Evolutionary conservation across 2,329 filamentous ascomycete genomes (phyloP), one percentile per base, ranked within the genome.

Genomic region (Endoconidiophora laricicola): DNA sequence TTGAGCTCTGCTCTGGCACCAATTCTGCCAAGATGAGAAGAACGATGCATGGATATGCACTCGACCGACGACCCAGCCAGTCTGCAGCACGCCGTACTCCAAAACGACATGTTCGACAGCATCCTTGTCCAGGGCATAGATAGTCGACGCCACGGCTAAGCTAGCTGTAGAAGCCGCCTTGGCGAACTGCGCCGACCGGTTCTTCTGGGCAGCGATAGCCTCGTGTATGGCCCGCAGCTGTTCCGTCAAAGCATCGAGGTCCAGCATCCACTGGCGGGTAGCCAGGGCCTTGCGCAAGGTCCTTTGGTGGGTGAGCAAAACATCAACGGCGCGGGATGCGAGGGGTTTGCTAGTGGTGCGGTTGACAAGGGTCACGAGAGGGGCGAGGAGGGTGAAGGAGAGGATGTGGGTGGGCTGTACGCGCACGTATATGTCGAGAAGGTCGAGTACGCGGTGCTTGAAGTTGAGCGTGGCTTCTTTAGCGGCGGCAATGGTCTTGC

Each of bases 381-480:
- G 87, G 6, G 88, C 62, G 4, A 95, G 67, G 6, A 91, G 65
- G 37, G 78, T 70, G 41, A 91, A 75, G 0, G 79, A 76, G 1
- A 88, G 67, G 1, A 74, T 65, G 57, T 79, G 83, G 20, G 72
- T 72, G 50, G 82, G 76, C 64, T 91, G 81, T 57, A 83, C 81
- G 62, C 84, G 87, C 55, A 91, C 72, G 63, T 86, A 96, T 55
- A 91, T 83, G 54, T 83, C 78, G 9, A 96, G 71, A 1, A 96
- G 74, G 60, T 96, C 91, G 3, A 96, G 74, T 4, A 95, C 82
- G 40, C 88, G 83, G 63, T 86, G 85, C 69, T 98, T 98, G 73
- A 98, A 94, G 65, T 90, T 88, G 59, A 94, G 69, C 60, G 96
- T 85, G 18, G 79, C 86, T 57, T 90, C 83, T 61, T 86, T 91